Evolutionary conservation across 2,329 filamentous ascomycete genomes (phyloP), one percentile per base, ranked within the genome.

Genomic region (Scedosporium dehoogii): DNA sequence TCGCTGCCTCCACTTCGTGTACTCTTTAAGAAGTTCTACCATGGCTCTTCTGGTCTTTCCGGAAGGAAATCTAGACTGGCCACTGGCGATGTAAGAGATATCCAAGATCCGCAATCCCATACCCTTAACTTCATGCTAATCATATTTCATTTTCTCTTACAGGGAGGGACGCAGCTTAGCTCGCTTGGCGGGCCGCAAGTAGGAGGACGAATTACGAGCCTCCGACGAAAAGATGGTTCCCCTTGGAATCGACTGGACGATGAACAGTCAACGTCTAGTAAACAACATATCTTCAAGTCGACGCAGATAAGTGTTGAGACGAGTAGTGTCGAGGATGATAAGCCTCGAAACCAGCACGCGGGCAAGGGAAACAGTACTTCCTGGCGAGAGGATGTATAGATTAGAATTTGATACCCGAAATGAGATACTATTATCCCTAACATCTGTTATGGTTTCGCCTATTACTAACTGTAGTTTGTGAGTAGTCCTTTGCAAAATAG

Each of bases 401-500:
- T 14, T 55, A 23, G 9, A 48, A n/a, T 18, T 48, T 48, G n/a
- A 21, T n/a, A n/a, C n/a, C 44, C 18, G 14, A 48, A 23, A 67
- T 72, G 69, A 83, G 85, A 77, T 88, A 88, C 33, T 38, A 38
- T 12, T 38, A 38, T 12, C 10, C 10, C 33, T 12, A 38, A 38
- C 33, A 38, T 38, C 1, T 14, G 33, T 38, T 10, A 38, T 38
- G 10, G 10, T 38, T 38, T 38, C 9, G 4, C 33, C 9, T 12
- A 38, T 12, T 38, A 38, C 33, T 10, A 38, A 14, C 33, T 38
- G 33, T 3, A 12, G 33, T 38, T 12, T 38, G 10, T 38, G 33
- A 12, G 10, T 10, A 38, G 14, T 14, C 33, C 14, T 38, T 38
- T 38, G 10, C 33, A 38, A 10, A 38, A 12, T 10, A 38, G 33